phyloP scores from a whole-genome alignment of 345 rosid genomes.

The Trapa incisa region DNA sequence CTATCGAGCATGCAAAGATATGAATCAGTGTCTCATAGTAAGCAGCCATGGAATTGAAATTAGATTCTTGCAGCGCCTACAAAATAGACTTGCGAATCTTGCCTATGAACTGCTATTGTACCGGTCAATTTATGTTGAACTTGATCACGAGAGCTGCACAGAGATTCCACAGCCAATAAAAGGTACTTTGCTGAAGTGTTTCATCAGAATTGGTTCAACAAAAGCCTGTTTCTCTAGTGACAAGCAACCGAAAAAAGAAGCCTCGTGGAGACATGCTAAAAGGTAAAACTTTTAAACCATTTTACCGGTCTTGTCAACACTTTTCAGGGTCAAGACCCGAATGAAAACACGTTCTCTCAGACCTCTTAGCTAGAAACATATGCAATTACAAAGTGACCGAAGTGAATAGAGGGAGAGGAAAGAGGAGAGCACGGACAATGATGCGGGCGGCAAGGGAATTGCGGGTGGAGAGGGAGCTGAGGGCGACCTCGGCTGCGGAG shows the following conservation, averaged over 20 bases:
- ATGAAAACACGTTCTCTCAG: too few species aligned
- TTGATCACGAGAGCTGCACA: neutral
- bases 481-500: conserved; percentile 99
- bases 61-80: neutral
- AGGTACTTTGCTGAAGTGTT: too few species aligned
- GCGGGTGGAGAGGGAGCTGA: conserved; percentile 75
- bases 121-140: neutral
- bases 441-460: conserved; percentile 97
- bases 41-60: neutral
- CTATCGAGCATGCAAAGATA: neutral
- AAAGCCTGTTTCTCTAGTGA: neutral
- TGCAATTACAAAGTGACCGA: neutral
- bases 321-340: too few species aligned
- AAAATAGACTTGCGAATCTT: neutral
- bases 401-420: neutral
- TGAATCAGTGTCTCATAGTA: neutral
- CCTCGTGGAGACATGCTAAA: too few species aligned
- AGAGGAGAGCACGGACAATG: conserved; percentile 36
- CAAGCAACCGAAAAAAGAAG: neutral
- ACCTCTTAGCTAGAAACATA: too few species aligned
- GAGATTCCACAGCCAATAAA: neutral
- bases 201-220: neutral
- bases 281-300: too few species aligned
- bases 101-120: neutral
- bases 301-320: too few species aligned